Base-by-base conservation (phyloP, 2,329 filamentous ascomycete genomes). In the Aspergillus sp. region DNA sequence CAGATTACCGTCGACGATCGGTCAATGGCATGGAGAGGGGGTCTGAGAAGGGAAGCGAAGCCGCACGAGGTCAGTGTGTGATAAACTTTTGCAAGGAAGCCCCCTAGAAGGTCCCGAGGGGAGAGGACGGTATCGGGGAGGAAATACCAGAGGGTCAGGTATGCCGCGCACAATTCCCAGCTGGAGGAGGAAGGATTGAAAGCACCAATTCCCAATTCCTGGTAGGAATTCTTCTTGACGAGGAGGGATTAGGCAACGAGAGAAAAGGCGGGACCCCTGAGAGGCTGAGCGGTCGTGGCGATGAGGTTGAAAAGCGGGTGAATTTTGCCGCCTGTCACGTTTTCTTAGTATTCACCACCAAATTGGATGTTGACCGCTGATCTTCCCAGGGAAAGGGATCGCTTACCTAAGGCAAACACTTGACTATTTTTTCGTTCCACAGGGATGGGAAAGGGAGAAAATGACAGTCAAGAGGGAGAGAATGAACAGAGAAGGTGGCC, bases 21-120 rank as follows among this genome's bases (percentile, higher is more conserved):
- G 36, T 38, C 50, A 53, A 54, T 58, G 40, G 42, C 51, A 55
- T 60, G 38, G 16, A 26, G 41, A 38, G 46, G 47, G 40, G 50
- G 24, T 30, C 26, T 30, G 26, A 7, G 10, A 30, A 30, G 26
- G 26, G 6, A 30, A 30, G 8, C 9, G 26, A 38, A 26, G 36
- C 40, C 11, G 16, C 19, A 42, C 40, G 41, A 24, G 42, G 49
- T 51, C 20, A 45, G 47, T 16, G 14, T 17, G 35, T 14, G 35
- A 38, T 38, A 38, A 38, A 38, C 14, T 38, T 38, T 38, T 14
- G n/a, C n/a, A 33, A 32, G 43, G 32, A 14, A 44, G 43, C 26
- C 16, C 16, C 16, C 14, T 45, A 10, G 43, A 24, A 33, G 26
- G 43, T 30, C 8, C 26, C 6, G 26, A 30, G 26, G 26, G 26